A percentile compares a stretch with the other conserved stretches of the same genome.
Evolutionary conservation across 148 eudicot species (phyloP).

Genomic region (Rhododendron simsii): DNA sequence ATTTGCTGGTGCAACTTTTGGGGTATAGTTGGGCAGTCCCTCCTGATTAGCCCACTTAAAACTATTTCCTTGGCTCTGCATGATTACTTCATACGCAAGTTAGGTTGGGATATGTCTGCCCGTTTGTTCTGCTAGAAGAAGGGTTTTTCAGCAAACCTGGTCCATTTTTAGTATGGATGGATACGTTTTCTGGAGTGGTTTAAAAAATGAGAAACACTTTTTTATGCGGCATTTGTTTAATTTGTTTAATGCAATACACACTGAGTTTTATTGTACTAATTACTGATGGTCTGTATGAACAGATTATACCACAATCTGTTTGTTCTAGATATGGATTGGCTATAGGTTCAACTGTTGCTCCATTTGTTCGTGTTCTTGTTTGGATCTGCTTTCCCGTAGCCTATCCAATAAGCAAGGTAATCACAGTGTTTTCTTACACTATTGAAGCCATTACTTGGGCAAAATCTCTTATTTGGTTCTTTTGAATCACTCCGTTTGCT

Average conservation of each 20-base stretch:
- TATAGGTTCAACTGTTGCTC: constrained; percentile 88
- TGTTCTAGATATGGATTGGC: constrained; percentile 92
- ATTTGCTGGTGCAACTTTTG: background rate
- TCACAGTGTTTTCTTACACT: background rate
- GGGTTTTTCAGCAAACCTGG: background rate
- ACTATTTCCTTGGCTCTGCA: background rate
- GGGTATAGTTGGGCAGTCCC: background rate
- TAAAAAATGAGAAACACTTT: background rate
- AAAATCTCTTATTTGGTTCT: background rate
- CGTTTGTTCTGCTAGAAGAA: background rate
- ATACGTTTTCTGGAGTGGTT: background rate
- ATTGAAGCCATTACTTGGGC: background rate
- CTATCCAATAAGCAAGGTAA: constrained; percentile 97
- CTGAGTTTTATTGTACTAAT: constrained; percentile 5
- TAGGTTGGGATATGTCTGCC: background rate
- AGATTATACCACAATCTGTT: constrained; percentile 95
- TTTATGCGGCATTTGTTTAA: background rate
- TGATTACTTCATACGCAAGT: background rate
- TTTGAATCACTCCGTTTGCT: constrained; percentile 3
- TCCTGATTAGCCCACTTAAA: background rate
- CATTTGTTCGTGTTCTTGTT: constrained; percentile 87
- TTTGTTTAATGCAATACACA: background rate
- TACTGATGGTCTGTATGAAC: constrained; percentile 23
- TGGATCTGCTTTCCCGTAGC: constrained; percentile 95
- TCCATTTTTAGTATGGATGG: background rate